A percentile compares a stretch with the other conserved stretches of the same genome.
These are phyloP conservation scores for Cutaneotrichosporon mucoides DNA, from an alignment of 1,284 basidiomycete genomes.

Conservation along the genomic window DNA sequence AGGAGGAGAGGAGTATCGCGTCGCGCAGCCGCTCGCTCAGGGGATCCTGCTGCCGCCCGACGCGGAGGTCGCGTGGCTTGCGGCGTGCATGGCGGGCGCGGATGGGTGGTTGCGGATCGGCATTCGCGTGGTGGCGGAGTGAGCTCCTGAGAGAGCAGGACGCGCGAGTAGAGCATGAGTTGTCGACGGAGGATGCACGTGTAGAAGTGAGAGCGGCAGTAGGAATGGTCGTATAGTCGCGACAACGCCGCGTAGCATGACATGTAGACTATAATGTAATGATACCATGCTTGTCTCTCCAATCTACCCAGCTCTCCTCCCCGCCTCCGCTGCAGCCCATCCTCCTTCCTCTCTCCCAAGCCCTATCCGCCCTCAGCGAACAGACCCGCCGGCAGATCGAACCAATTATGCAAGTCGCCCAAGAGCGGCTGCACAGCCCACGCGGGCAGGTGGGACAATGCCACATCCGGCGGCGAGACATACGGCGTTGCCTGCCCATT, in stretches of 20 bases:
- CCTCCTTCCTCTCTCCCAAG: too few relatives aligned
- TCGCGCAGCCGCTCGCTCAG: conserved; percentile 66
- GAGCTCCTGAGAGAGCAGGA: too few relatives aligned
- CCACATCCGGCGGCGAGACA: conserved; percentile 33
- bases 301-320: neutral
- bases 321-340: neutral
- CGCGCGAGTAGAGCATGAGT: too few relatives aligned
- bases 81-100: conserved; percentile 79
- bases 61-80: conserved; percentile 87
- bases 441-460: conserved; percentile 38
- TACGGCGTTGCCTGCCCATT: conserved; percentile 35
- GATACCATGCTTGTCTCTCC: neutral
- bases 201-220: too few relatives aligned
- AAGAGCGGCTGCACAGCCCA: conserved; percentile 45
- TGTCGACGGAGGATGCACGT: too few relatives aligned
- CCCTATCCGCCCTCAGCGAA: conserved; percentile 16
- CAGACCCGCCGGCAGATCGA: conserved; percentile 41
- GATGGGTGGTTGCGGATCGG: conserved; percentile 93
- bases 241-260: neutral
- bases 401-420: conserved; percentile 48
- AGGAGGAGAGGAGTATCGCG: conserved; percentile 21
- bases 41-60: conserved; percentile 82
- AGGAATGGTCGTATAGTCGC: too few relatives aligned
- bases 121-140: conserved; percentile 56
- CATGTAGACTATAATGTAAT: conserved; percentile 3